phyloP scores from a whole-genome alignment of 352 stramenopile species.

The Globisporangium okanoganense region DNA sequence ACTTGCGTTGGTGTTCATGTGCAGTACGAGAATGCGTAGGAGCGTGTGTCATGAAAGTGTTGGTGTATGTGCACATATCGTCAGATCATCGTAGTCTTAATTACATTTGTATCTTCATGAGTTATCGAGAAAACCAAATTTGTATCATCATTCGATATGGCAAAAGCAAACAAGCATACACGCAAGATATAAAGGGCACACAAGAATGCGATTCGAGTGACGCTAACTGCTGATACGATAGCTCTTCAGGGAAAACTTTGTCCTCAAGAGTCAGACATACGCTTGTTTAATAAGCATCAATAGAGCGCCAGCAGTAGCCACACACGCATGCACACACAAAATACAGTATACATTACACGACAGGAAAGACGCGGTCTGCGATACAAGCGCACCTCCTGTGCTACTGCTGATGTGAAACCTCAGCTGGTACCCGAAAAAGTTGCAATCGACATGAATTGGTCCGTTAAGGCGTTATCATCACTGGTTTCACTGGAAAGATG shows the following conservation, averaged over 20 bases:
- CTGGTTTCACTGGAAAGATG: constrained; percentile 30
- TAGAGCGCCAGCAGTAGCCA: constrained; percentile 22
- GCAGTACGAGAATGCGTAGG: neutral
- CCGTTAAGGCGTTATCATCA: constrained; percentile 78
- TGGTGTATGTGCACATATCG: constrained; percentile 17
- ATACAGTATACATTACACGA: constrained; percentile 2
- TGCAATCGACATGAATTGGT: constrained; percentile 90
- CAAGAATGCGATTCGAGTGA: neutral
- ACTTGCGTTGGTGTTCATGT: neutral
- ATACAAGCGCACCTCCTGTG: neutral
- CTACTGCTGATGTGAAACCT: constrained; percentile 43
- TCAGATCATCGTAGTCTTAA: constrained; percentile 90
- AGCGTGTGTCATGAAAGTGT: too few relatives aligned
- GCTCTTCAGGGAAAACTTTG: constrained; percentile 52
- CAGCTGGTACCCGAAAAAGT: constrained; percentile 88
- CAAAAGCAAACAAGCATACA: neutral
- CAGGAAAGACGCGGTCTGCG: neutral
- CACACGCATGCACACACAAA: constrained; percentile 3
- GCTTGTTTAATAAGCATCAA: constrained; percentile 82
- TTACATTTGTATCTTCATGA: constrained; percentile 61
- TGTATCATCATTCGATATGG: constrained; percentile 70
- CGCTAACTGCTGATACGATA: neutral
- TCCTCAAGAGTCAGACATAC: constrained; percentile 87
- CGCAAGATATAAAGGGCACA: neutral
- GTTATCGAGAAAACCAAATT: constrained; percentile 46